Conservation (phyloP, 257 asterid genomes). For the Avicennia marina region DNA sequence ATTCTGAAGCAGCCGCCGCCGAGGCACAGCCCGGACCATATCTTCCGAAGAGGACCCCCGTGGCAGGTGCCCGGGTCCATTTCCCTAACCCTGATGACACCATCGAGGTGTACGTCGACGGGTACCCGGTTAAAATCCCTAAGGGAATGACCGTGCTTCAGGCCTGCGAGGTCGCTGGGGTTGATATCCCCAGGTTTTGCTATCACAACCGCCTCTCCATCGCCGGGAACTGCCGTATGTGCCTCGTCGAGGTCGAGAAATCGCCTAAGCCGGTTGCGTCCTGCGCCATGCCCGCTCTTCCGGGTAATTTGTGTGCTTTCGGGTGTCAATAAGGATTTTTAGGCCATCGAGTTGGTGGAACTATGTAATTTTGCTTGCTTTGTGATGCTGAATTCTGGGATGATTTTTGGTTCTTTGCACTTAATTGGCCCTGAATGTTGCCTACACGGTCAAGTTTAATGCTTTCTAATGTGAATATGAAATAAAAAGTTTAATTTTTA, state of each 20-base stretch:
- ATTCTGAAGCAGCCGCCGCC: slow-evolving; percentile 56
- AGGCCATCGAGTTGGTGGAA: background rate
- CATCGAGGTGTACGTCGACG: slow-evolving; percentile 90
- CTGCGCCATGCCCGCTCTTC: slow-evolving; percentile 98
- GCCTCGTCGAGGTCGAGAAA: slow-evolving; percentile 94
- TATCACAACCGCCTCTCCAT: slow-evolving; percentile 79
- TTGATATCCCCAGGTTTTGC: slow-evolving; percentile 87
- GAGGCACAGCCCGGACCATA: slow-evolving; percentile 44
- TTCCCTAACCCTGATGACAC: slow-evolving; percentile 82
- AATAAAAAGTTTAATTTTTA: background rate
- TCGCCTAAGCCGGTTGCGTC: slow-evolving; percentile 97
- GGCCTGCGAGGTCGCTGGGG: slow-evolving; percentile 91
- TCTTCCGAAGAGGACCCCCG: slow-evolving; percentile 66
- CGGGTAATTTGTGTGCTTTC: slow-evolving; percentile 36
- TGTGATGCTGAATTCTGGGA: background rate
- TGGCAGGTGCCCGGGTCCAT: slow-evolving; percentile 74
- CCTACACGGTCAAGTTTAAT: too few relatives aligned
- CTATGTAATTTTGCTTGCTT: background rate
- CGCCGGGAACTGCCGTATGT: slow-evolving; percentile 97
- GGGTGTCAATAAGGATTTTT: background rate
- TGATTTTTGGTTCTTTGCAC: background rate
- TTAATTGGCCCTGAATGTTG: too few relatives aligned
- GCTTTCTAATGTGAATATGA: background rate
- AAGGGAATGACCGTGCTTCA: slow-evolving; percentile 95
- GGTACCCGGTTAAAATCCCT: slow-evolving; percentile 81